These are phyloP conservation scores for Podaxis sp. DNA, from an alignment of 768 basidiomycete species.

Conservation along the genomic window DNA sequence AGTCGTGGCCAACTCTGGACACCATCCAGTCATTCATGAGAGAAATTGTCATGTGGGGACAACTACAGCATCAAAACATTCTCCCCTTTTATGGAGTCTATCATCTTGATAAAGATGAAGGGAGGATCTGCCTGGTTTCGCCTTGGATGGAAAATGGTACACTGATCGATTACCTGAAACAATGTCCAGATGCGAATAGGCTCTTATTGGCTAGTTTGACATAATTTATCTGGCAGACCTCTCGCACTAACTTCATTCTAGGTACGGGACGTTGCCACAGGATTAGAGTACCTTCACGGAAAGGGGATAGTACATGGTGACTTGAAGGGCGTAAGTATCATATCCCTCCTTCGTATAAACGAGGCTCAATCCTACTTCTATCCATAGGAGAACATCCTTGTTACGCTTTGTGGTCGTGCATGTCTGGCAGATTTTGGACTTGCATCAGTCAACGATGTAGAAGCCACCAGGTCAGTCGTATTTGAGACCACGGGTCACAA, in stretches of 20 bases:
- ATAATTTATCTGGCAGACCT: not conserved
- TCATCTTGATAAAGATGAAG: not conserved
- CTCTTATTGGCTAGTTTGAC: not conserved
- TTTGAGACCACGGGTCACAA: constrained; percentile 8
- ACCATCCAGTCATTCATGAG: constrained; percentile 1
- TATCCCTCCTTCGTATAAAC: too few relatives aligned
- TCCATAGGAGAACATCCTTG: constrained; percentile 10
- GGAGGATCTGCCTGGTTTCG: constrained; percentile 14
- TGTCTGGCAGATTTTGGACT: constrained; percentile 15
- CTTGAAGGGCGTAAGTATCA: constrained; percentile 7
- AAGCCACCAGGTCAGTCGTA: constrained; percentile 2
- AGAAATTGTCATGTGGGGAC: constrained; percentile 15
- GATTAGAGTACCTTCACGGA: constrained; percentile 4
- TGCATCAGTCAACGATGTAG: constrained; percentile 11
- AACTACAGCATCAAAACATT: constrained; percentile 11
- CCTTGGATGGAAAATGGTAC: constrained; percentile 19
- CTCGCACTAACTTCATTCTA: not conserved
- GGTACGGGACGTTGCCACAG: not conserved
- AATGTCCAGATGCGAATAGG: not conserved
- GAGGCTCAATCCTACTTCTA: not conserved
- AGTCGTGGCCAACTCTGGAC: not conserved
- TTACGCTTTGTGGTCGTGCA: constrained; percentile 1
- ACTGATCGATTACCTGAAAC: constrained; percentile 1
- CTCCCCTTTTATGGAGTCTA: constrained; percentile 18
- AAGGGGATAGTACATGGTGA: constrained; percentile 11